Evolutionary conservation across 2,329 filamentous ascomycete genomes (phyloP).

Genomic region (Cylindrodendrum hubeiense): DNA sequence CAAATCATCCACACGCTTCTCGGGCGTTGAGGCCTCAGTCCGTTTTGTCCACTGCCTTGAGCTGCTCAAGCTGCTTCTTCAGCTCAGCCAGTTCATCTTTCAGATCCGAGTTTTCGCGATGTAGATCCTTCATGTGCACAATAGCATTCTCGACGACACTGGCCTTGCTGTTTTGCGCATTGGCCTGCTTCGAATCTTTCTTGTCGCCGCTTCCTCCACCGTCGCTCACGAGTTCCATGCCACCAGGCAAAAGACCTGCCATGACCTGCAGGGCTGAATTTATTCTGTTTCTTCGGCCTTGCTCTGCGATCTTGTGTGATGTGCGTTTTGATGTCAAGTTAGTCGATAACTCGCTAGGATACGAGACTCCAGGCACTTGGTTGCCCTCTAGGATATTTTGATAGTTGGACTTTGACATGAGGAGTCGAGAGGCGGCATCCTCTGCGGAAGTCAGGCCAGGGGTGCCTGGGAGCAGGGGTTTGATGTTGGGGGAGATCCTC

Average conservation of each 20-base stretch:
- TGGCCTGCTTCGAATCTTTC: constrained; percentile 61
- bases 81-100: constrained; percentile 68
- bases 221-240: constrained; percentile 54
- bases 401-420: constrained; percentile 97
- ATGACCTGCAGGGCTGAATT: constrained; percentile 95
- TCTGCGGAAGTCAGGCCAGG: constrained; percentile 65
- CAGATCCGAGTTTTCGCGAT: constrained; percentile 77
- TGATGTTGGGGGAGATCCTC: constrained; percentile 93
- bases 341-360: constrained; percentile 90
- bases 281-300: constrained; percentile 94
- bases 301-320: constrained; percentile 97
- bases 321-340: constrained; percentile 97
- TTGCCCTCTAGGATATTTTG: constrained; percentile 97
- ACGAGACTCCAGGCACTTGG: constrained; percentile 87
- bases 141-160: constrained; percentile 98
- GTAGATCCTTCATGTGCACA: constrained; percentile 89
- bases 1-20: constrained; percentile 8
- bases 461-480: constrained; percentile 81
- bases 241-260: constrained; percentile 82
- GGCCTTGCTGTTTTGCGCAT: constrained; percentile 86
- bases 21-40: constrained; percentile 23
- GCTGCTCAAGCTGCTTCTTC: constrained; percentile 47
- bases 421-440: constrained; percentile 76
- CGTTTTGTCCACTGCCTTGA: constrained; percentile 31
- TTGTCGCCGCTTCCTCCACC: constrained; percentile 59